Evolutionary conservation across 495 filamentous ascomycete species (phyloP), one percentile per base, ranked within the genome.

Genomic region (Xylaria curta): DNA sequence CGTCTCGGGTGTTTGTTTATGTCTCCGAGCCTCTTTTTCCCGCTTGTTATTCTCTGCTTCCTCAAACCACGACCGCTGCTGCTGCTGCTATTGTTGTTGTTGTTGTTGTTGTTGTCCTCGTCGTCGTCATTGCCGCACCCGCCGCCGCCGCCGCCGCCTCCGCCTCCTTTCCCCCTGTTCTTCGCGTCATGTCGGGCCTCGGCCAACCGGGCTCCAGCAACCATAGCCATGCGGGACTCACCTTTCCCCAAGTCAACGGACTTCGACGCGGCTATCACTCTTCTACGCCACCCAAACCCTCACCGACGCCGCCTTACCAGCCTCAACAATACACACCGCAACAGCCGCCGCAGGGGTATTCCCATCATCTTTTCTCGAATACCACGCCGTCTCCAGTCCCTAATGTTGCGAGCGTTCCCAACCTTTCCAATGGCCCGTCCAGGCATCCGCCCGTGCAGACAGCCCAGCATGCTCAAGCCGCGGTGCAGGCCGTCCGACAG

Each of bases 271-370:
- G 47, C 60, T 70, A 64, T 24, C 84, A 81, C 72, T 73, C 79
- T 59, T 76, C 75, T 61, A 83, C 72, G 66, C 80, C 78, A 36
- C 81, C 79, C 67, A 85, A 85, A 78, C 80, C 82, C 26, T 81
- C 83, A 63, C 80, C 82, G 40, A 79, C 82, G 59, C 81, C 82
- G 38, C 80, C 84, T 17, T 67, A 66, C n/a, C 85, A 82, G 66
- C 61, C 80, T 5, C 78, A 82, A 66, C 73, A 80, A 68, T 83
- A 83, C 74, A 56, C 79, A 68, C 77, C 81, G 56, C 79, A 80
- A 72, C 79, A 79, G 53, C 79, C 75, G 24, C 73, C 75, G 15
- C 70, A 72, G 67, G 70, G 75, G 26, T 79, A 78, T 56, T 67
- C 78, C 40, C 79, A 79, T 62, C 79, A 82, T 66, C 78, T 82